These are phyloP conservation scores for Annona cherimola DNA, from an alignment of 164 flowering plant genomes.

Conservation along the genomic window DNA sequence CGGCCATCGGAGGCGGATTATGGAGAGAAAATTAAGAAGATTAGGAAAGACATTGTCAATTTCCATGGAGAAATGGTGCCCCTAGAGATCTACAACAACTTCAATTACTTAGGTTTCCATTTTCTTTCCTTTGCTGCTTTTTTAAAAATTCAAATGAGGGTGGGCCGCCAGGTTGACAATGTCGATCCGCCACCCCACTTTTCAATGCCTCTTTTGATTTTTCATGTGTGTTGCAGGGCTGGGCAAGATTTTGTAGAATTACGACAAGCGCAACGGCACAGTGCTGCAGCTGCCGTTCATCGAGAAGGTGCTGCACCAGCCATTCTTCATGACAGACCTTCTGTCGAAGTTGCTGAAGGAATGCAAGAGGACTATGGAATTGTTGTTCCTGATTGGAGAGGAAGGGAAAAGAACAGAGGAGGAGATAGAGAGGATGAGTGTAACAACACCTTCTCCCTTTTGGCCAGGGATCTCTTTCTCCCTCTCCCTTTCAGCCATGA, in stretches of 20 bases:
- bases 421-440: constrained; percentile 10
- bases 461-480: no score
- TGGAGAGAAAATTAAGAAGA: constrained; percentile 47
- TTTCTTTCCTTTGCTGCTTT: no score
- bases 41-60: constrained; percentile 66
- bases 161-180: background rate
- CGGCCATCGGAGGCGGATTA: constrained; percentile 36
- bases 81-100: constrained; percentile 62
- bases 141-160: no score
- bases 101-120: constrained; percentile 94
- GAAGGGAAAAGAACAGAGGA: background rate
- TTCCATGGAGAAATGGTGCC: constrained; percentile 96
- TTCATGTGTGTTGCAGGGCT: no score
- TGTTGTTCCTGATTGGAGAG: constrained; percentile 33
- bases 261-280: constrained; percentile 76
- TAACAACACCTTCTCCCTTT: no score
- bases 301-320: constrained; percentile 64
- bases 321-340: constrained; percentile 67
- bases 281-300: constrained; percentile 64
- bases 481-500: no score
- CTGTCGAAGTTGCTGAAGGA: constrained; percentile 70
- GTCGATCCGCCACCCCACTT: background rate
- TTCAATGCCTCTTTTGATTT: no score
- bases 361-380: constrained; percentile 61
- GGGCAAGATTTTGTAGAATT: constrained; percentile 85